Conservation (phyloP, 2,329 filamentous ascomycete species). For the Dactylonectria macrodidyma region DNA sequence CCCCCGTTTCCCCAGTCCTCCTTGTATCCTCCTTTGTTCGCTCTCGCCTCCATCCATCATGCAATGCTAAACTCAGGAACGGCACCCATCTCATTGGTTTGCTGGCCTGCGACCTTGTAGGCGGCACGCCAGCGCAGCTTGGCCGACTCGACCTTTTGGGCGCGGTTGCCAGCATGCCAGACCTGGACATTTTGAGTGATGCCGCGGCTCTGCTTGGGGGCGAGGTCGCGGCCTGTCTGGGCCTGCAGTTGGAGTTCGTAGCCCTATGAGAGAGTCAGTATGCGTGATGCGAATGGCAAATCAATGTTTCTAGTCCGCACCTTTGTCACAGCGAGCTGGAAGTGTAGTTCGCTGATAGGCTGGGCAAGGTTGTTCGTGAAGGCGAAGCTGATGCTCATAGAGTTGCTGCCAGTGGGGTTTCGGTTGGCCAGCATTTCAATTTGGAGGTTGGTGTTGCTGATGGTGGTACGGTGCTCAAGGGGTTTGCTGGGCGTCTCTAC, state of each 20-base stretch:
- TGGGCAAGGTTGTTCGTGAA: constrained; percentile 87
- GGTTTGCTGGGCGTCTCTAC: constrained; percentile 66
- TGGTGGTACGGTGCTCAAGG: constrained; percentile 73
- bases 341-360: constrained; percentile 84
- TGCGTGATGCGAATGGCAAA: not conserved
- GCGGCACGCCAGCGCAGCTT: constrained; percentile 92
- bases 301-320: constrained; percentile 61
- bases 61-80: constrained; percentile 84
- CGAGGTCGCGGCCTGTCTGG: constrained; percentile 84
- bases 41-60: constrained; percentile 53
- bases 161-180: constrained; percentile 78
- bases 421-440: constrained; percentile 82
- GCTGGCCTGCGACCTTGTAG: constrained; percentile 78
- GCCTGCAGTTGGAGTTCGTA: constrained; percentile 87
- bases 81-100: constrained; percentile 86
- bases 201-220: constrained; percentile 79
- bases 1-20: constrained; percentile 6
- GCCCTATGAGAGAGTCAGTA: constrained; percentile 66
- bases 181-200: constrained; percentile 87
- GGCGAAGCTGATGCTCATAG: constrained; percentile 80
- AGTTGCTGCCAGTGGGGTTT: constrained; percentile 64
- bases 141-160: constrained; percentile 80
- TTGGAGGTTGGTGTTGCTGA: constrained; percentile 79
- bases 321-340: constrained; percentile 95
- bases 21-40: not conserved